Evolutionary conservation across 257 asterid species (phyloP).

Genomic region (Fraxinus cuspidata): DNA sequence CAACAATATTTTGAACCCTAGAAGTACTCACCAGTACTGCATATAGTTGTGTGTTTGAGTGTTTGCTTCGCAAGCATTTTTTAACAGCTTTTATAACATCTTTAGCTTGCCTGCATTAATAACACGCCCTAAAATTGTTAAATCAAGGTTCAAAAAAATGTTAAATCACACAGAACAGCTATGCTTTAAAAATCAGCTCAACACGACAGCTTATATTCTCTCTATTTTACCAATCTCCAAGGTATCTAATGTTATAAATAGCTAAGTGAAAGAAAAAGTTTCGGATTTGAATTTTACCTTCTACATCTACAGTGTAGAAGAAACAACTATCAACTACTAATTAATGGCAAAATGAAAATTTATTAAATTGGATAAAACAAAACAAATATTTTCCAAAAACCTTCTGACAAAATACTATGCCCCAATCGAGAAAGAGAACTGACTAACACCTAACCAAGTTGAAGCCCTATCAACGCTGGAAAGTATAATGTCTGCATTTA

Average conservation of each 20-base stretch:
- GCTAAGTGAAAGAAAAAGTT: not conserved
- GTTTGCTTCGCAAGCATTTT: slow-evolving; percentile 83
- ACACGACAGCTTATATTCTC: not conserved
- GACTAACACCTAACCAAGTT: not conserved
- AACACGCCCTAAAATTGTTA: slow-evolving; percentile 4
- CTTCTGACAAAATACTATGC: not conserved
- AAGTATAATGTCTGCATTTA: not conserved
- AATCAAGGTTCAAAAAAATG: not conserved
- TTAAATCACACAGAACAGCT: slow-evolving; percentile 9
- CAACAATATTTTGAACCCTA: not conserved
- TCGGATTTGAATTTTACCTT: not conserved
- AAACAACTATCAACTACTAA: not conserved
- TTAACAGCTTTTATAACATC: slow-evolving; percentile 86
- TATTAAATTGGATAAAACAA: slow-evolving; percentile 7
- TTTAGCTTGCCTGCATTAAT: slow-evolving; percentile 64
- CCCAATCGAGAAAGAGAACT: too few relatives aligned
- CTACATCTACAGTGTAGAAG: not conserved
- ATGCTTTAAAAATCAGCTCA: slow-evolving; percentile 2
- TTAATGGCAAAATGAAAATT: not conserved
- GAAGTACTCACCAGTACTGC: slow-evolving; percentile 66
- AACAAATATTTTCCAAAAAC: slow-evolving; percentile 1
- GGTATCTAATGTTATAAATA: not conserved
- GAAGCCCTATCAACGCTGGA: not conserved
- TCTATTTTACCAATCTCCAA: not conserved
- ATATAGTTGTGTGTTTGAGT: slow-evolving; percentile 58